Evolutionary conservation across 352 stramenopile species (phyloP).

Genomic region (Phytophthora vignae): DNA sequence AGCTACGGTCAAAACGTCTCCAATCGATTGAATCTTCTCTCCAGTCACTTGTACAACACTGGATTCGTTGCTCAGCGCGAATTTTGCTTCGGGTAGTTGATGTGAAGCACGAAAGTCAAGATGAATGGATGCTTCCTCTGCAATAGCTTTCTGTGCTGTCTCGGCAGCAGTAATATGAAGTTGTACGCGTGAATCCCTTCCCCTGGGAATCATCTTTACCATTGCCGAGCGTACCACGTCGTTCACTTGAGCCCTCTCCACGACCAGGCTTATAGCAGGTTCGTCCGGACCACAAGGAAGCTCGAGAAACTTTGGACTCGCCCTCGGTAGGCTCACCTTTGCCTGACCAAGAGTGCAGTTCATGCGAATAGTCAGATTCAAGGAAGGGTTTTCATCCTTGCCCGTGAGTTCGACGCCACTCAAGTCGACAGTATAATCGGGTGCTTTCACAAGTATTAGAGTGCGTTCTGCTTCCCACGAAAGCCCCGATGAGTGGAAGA

Average conservation of each 20-base stretch:
- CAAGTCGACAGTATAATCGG: neutral
- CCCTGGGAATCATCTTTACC: neutral
- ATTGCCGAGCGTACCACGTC: neutral
- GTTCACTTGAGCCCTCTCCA: neutral
- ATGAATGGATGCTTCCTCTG: conserved; percentile 1
- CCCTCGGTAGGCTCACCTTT: neutral
- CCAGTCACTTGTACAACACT: conserved; percentile 12
- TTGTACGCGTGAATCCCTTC: neutral
- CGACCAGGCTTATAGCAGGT: neutral
- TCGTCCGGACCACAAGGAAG: neutral
- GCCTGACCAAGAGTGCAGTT: conserved; percentile 7
- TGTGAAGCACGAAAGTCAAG: conserved; percentile 1
- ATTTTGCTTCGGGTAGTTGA: neutral
- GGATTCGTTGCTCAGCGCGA: conserved; percentile 7
- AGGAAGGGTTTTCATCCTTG: neutral
- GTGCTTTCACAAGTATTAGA: conserved; percentile 4
- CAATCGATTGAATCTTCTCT: conserved; percentile 7
- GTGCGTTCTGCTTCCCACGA: neutral
- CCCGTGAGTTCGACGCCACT: conserved; percentile 7
- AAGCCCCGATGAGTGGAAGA: conserved; percentile 1
- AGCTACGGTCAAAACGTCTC: conserved; percentile 20
- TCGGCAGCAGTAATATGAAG: conserved; percentile 9
- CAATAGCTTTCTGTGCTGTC: neutral
- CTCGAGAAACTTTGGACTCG: neutral
- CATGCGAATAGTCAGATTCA: conserved; percentile 5